Base-by-base conservation (phyloP, 140 eudicot genomes). In the Ambrosia hybrid region DNA sequence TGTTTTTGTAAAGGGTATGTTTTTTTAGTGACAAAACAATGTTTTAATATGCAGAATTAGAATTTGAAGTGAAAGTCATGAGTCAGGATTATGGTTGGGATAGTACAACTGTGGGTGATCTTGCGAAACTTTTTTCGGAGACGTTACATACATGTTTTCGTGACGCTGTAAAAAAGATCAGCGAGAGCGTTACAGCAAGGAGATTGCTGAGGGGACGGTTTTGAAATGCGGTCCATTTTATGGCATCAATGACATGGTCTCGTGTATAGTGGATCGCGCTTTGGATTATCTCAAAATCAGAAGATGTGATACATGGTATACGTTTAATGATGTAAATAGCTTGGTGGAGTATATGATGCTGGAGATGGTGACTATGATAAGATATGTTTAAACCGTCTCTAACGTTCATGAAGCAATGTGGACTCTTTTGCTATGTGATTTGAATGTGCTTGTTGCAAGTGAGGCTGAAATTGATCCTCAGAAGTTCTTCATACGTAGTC, bases 321-420 rank as follows among this genome's bases (percentile, higher is more conserved):
- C 51, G 0, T 87, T 87, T 70, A 76, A 85, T 10, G 83, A 78
- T 65, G 41, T 85, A 0, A 51, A 72, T 38, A 59, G 62, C 12
- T 39, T 90, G 72, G 96, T 74, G 9, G 81, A 81, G 53, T 87
- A 80, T 67, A 90, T 84, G 74, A 57, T 85, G 49, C 45, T 87
- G 52, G 96, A 90, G 76, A 87, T 87, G 95, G 76, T 87, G 13
- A 71, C 64, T 59, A 79, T 79, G 64, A 78, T 87, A 65, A 77
- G 76, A 76, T 87, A 90, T 74, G 52, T 90, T 17, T n/a, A 85
- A 79, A 62, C 89, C 91, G 3, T 55, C 57, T 56, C 73, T 90
- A 9, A 73, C 87, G 16, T 85, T 57, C 74, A 69, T 9, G 96
- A 90, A 69, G 89, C 89, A 14, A 78, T 90, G 91, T 90, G 91